Evolutionary conservation across 306 rosid species (phyloP), one percentile per base, ranked within the genome.

Genomic region (Amphicarpaea edgeworthii): DNA sequence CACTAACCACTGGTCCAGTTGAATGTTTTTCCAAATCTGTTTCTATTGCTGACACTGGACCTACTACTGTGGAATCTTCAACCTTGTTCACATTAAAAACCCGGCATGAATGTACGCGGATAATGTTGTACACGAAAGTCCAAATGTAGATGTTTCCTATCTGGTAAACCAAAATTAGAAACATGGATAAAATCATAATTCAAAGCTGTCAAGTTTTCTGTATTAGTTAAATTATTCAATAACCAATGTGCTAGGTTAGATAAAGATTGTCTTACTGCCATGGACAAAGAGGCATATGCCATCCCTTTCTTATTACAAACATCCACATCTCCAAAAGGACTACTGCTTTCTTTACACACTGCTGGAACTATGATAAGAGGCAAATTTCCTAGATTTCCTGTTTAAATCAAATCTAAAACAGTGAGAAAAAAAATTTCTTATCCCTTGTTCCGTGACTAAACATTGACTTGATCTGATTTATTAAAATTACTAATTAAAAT

Each of bases 251-350:
- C 7, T 2, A 7, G n/a, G 38, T 15, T 42, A n/a, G 40, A n/a
- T n/a, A n/a, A n/a, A n/a, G n/a, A 64, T 32, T 37, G 17, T 47
- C 83, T 72, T 82, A 82, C 83, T 38, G 80, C 86, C 83, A 82
- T 72, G 12, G 83, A 82, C 8, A 82, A 9, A 11, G 86, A 72
- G 51, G 79, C 76, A 66, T 72, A 82, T 37, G 77, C 68, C 77
- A 82, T 9, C 19, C 80, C 83, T 38, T 77, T 57, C 72, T 19
- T 14, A 7, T 17, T 14, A 11, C 86, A 82, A 43, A 24, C 40
- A 49, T 67, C 83, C n/a, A 40, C 16, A 26, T 12, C 83, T 15
- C 85, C 85, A 47, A 82, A 82, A 55, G 79, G 82, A 38, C 51
- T 77, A 47, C 28, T 24, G 10, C 30, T 77, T 82, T 66, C 76